Percentiles rank a stretch among this genome's conserved stretches.
Conservation (phyloP, 768 basidiomycete genomes). For the Lactarius psammicola region DNA sequence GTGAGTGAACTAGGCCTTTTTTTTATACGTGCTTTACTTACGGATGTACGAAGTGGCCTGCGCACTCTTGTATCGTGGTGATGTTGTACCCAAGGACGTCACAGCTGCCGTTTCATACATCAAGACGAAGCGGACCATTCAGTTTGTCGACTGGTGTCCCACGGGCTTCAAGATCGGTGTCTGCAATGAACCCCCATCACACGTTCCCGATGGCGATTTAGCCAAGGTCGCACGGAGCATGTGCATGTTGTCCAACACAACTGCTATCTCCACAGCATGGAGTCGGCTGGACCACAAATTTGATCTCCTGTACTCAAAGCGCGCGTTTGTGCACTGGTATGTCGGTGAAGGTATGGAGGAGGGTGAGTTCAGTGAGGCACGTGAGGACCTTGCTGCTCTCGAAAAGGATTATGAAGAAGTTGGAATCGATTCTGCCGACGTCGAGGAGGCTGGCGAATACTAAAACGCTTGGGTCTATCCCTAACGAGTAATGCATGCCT, state of each 20-base stretch:
- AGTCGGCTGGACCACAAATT: constrained; percentile 77
- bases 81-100: constrained; percentile 77
- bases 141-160: constrained; percentile 77
- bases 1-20: constrained; percentile 35
- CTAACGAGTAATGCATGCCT: constrained; percentile 15
- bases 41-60: constrained; percentile 49
- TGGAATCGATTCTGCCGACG: constrained; percentile 51
- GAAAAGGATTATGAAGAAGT: constrained; percentile 97
- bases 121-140: constrained; percentile 77
- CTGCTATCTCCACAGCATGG: constrained; percentile 72
- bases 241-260: constrained; percentile 79
- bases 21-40: background rate
- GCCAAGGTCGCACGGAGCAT: constrained; percentile 73
- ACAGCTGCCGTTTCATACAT: constrained; percentile 71
- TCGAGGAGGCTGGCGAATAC: constrained; percentile 51
- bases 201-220: constrained; percentile 72
- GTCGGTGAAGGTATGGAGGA: constrained; percentile 81
- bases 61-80: constrained; percentile 70
- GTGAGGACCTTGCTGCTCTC: constrained; percentile 99
- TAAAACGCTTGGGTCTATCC: constrained; percentile 31
- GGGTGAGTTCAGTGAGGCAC: constrained; percentile 98
- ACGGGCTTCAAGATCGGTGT: constrained; percentile 80
- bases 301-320: constrained; percentile 70
- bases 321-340: constrained; percentile 58
- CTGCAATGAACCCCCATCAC: constrained; percentile 74